These are phyloP conservation scores for Xylaria scruposa DNA, from an alignment of 495 filamentous ascomycete species.

Conservation along the genomic window DNA sequence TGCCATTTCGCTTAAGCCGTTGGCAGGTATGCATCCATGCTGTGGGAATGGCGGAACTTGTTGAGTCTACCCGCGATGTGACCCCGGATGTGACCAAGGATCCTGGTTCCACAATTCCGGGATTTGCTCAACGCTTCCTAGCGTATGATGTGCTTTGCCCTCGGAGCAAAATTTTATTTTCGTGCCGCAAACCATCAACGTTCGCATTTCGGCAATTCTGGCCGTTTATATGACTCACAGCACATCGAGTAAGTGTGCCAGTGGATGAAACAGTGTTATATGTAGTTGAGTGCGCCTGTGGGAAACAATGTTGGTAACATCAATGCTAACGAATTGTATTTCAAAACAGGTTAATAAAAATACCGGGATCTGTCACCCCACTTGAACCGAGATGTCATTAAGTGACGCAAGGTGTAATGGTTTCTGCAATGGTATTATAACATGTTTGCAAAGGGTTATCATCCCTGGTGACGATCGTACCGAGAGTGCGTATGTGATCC, in stretches of 20 bases:
- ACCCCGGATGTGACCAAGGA: constrained; percentile 17
- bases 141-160: not conserved
- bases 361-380: not conserved
- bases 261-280: not conserved
- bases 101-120: constrained; percentile 5
- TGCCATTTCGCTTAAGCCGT: constrained; percentile 15
- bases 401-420: not conserved
- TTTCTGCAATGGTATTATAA: not conserved
- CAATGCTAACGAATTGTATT: not conserved
- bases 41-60: constrained; percentile 10
- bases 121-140: constrained; percentile 2
- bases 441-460: not conserved
- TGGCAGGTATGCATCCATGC: not conserved
- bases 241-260: not conserved
- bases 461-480: constrained; percentile 18
- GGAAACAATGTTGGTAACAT: not conserved
- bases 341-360: not conserved
- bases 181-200: not conserved
- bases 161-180: constrained; percentile 10
- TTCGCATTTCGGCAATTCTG: not conserved
- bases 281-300: not conserved
- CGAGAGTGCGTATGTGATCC: constrained; percentile 1
- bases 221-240: not conserved
- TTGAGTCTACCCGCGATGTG: constrained; percentile 12
- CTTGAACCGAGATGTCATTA: not conserved